Conservation (phyloP, 345 rosid genomes). For the Balakata baccata region DNA sequence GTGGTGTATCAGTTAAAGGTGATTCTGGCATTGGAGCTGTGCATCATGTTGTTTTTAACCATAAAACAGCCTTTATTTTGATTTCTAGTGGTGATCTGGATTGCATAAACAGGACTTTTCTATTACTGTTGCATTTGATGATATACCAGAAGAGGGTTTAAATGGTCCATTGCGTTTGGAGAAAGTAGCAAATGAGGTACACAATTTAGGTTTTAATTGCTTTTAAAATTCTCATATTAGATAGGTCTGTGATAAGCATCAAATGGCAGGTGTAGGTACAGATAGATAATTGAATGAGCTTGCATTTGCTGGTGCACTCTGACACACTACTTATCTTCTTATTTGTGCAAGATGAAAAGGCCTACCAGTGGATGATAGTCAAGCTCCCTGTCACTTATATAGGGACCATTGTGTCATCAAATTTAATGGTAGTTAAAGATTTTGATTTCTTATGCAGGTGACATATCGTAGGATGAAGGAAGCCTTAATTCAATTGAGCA, state of each 20-base stretch:
- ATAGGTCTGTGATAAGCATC: background rate
- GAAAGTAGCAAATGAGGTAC: slow-evolving; percentile 93
- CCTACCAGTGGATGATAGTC: background rate
- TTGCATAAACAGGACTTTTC: slow-evolving; percentile 60
- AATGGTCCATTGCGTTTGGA: slow-evolving; percentile 72
- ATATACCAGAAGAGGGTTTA: slow-evolving; percentile 85
- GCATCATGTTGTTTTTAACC: slow-evolving; percentile 4
- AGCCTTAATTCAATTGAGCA: slow-evolving; percentile 74
- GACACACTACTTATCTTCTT: background rate
- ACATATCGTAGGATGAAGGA: slow-evolving; percentile 94
- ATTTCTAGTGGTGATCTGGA: slow-evolving; percentile 6
- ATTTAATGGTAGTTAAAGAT: background rate
- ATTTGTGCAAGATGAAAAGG: background rate
- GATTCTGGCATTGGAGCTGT: slow-evolving; percentile 9
- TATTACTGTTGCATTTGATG: slow-evolving; percentile 83
- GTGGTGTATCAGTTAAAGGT: slow-evolving; percentile 87
- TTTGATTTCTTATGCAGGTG: slow-evolving; percentile 43
- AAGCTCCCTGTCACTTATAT: background rate
- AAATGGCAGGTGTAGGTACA: background rate
- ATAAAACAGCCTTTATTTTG: slow-evolving; percentile 5
- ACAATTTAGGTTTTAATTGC: background rate
- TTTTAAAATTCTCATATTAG: background rate
- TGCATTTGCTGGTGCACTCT: background rate
- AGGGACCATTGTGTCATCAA: slow-evolving; percentile 8
- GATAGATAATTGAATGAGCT: slow-evolving; percentile 14